phyloP scores from a whole-genome alignment of 73 alveolate genomes.

The Effrenium voratum region DNA sequence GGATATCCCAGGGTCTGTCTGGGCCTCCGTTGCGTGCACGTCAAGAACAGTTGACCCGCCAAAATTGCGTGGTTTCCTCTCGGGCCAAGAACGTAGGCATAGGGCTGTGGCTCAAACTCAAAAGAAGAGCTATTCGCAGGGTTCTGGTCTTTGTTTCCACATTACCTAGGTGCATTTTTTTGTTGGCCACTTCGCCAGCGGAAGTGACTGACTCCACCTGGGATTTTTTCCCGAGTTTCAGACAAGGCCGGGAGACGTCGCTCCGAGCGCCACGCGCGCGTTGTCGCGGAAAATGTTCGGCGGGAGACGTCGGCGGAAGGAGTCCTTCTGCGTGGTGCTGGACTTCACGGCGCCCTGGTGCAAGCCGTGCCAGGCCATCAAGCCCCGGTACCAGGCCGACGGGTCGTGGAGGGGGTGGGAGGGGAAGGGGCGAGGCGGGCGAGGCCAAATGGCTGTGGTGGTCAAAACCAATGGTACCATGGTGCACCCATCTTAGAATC shows the following conservation, averaged over 20 bases:
- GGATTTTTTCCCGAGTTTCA: background rate
- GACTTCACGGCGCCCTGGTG: constrained; percentile 73
- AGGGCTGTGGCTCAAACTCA: too few relatives aligned
- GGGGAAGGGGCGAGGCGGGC: background rate
- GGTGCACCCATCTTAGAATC: too few relatives aligned
- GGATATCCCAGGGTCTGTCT: background rate
- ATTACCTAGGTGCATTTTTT: background rate
- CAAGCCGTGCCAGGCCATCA: constrained; percentile 82
- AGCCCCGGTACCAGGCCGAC: constrained; percentile 61
- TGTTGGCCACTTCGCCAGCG: background rate
- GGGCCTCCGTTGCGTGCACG: background rate
- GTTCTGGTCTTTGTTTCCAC: too few relatives aligned
- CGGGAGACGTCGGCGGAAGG: constrained; percentile 20
- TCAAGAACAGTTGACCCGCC: background rate
- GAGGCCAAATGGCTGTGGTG: background rate
- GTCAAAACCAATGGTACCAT: background rate
- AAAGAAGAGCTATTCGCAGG: too few relatives aligned
- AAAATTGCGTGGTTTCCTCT: too few relatives aligned
- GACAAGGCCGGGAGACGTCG: too few relatives aligned
- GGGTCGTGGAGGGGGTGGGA: background rate
- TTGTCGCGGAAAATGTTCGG: too few relatives aligned
- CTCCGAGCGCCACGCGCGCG: too few relatives aligned
- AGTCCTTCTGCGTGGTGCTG: constrained; percentile 59
- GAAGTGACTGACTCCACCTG: background rate
- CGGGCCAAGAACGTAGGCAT: too few relatives aligned